Base-by-base conservation (phyloP, 208 protist species). In the Novymonas esmeraldas region DNA sequence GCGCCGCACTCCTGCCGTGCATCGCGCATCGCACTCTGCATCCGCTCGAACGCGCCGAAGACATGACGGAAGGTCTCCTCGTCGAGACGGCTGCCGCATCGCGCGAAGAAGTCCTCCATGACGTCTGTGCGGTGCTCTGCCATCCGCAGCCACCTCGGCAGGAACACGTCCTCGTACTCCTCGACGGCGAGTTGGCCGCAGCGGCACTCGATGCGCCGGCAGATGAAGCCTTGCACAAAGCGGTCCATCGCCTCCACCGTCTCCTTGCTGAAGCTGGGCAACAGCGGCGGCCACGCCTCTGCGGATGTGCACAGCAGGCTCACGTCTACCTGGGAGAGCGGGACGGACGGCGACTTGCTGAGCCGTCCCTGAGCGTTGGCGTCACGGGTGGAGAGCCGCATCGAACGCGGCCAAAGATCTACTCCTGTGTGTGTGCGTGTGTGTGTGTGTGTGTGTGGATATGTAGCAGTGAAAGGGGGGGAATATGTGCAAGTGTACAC, bases 171-270 rank as follows among this genome's bases (percentile, higher is more conserved):
- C 29, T 68, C 52, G 63, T 78, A 84, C 24, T 67, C 58, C 11
- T 22, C 38, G 4, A 39, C 41, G 1, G 49, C 44, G 20, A 70
- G 48, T 46, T 84, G 72, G n/a, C 78, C 78, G 70, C 78, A 84
- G 55, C 75, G 74, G 51, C 64, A 80, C 68, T 83, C 57, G 48
- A 83, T 83, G 52, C 65, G 66, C 50, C 63, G 63, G 49, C 63
- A 66, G 66, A 84, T 73, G 36, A 78, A 80, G 7, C 68, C 64
- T 20, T 72, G 45, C 18, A 84, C 62, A 45, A 84, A 84, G 28
- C 60, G 42, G 14, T 71, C 63, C 14, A 79, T 13, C 6, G 70
- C 67, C 33, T 46, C 72, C 10, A 57, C 64, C 22, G 69, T 64
- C 29, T 77, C 71, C 22, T 20, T 50, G 39, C 61, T 59, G 38